Conservation (phyloP, 257 asterid species). For the Ilex asprella region DNA sequence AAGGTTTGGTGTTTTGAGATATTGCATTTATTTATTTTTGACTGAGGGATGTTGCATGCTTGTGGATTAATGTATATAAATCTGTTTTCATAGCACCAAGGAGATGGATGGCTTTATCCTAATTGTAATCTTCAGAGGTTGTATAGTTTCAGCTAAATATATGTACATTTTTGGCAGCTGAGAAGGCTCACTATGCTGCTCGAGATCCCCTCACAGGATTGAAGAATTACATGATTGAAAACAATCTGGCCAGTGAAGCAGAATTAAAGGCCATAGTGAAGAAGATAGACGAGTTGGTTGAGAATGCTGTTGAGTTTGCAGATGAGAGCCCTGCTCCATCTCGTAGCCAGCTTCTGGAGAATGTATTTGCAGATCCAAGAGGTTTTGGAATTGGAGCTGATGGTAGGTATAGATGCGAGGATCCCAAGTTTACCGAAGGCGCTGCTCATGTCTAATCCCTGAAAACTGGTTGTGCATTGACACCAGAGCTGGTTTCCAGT, state of each 20-base stretch:
- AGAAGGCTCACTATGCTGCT: constrained; percentile 85
- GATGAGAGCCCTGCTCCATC: constrained; percentile 76
- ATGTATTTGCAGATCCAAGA: constrained; percentile 90
- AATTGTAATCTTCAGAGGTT: neutral
- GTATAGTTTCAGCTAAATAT: neutral
- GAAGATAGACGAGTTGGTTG: constrained; percentile 77
- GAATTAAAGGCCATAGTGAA: constrained; percentile 77
- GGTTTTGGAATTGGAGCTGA: constrained; percentile 95
- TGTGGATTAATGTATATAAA: too few relatives aligned
- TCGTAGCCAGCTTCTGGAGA: constrained; percentile 86
- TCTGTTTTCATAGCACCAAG: too few relatives aligned
- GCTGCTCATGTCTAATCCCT: constrained; percentile 70
- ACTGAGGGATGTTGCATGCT: too few relatives aligned
- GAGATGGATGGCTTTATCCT: too few relatives aligned
- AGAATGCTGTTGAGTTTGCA: constrained; percentile 91
- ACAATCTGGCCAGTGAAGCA: constrained; percentile 68
- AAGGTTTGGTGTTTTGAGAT: too few relatives aligned
- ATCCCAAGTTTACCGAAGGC: constrained; percentile 94
- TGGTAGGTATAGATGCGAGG: constrained; percentile 96
- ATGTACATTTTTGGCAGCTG: constrained; percentile 50
- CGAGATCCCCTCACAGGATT: constrained; percentile 76
- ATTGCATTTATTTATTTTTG: too few relatives aligned
- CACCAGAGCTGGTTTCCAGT: too few relatives aligned
- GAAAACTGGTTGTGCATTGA: too few relatives aligned
- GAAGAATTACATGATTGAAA: constrained; percentile 66